These are phyloP conservation scores for Aspergillus calidoustus DNA, from an alignment of 2,329 filamentous ascomycete genomes.

Conservation along the genomic window DNA sequence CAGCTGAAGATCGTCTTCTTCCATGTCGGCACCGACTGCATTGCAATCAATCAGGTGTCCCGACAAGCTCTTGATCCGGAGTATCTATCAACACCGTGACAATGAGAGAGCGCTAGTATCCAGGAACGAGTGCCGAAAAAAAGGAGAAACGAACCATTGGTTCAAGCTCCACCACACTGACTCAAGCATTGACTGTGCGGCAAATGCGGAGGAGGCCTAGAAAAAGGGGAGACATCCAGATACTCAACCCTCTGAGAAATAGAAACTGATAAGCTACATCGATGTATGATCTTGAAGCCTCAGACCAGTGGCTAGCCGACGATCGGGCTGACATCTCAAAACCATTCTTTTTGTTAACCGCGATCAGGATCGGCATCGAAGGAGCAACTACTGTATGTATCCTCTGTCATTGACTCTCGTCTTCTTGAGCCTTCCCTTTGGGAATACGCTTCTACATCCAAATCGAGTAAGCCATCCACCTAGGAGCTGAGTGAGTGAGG, in stretches of 20 bases:
- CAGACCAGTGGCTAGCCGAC: background rate
- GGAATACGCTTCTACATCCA: background rate
- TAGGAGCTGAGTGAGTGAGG: background rate
- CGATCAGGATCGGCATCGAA: background rate
- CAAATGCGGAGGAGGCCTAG: conserved; percentile 14
- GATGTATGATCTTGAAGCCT: background rate
- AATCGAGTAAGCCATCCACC: background rate
- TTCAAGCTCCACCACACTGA: background rate
- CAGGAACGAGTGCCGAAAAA: background rate
- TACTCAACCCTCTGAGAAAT: conserved; percentile 10
- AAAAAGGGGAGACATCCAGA: conserved; percentile 4
- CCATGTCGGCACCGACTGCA: background rate
- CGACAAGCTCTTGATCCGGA: background rate
- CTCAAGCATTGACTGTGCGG: conserved; percentile 9
- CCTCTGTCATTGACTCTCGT: background rate
- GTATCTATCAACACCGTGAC: background rate
- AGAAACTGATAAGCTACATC: conserved; percentile 13
- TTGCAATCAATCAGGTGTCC: background rate
- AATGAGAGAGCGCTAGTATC: background rate
- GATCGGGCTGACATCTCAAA: conserved; percentile 2
- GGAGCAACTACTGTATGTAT: background rate
- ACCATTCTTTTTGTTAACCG: conserved; percentile 3
- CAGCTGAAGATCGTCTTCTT: conserved; percentile 2
- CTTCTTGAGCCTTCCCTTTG: background rate
- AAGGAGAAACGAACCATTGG: conserved; percentile 1